Evolutionary conservation across 371 early-diverging fungal species (phyloP).

Genomic region (Rhizomucor pusillus): DNA sequence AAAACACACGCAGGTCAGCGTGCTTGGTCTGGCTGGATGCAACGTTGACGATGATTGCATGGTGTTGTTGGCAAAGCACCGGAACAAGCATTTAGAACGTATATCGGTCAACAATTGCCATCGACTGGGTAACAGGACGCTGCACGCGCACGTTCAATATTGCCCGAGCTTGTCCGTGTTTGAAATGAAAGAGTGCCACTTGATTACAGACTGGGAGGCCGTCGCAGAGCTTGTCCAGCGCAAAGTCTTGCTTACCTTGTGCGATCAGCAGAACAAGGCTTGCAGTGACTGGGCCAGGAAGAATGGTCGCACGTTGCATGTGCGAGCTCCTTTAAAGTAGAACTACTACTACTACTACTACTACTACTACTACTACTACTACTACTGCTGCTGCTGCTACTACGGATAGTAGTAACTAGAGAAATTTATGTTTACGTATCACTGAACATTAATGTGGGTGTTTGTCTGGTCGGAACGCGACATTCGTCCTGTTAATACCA

Average conservation of each 20-base stretch:
- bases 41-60: constrained; percentile 57
- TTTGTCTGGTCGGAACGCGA: too few species aligned
- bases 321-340: constrained; percentile 35
- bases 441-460: too few species aligned
- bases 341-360: too few species aligned
- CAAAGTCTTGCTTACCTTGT: constrained; percentile 38
- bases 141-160: constrained; percentile 42
- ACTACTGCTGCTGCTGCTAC: too few species aligned
- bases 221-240: constrained; percentile 37
- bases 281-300: constrained; percentile 41
- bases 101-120: constrained; percentile 60
- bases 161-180: constrained; percentile 56
- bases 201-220: constrained; percentile 40
- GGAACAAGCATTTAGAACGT: constrained; percentile 45
- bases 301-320: constrained; percentile 24
- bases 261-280: constrained; percentile 43
- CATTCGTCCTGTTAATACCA: too few species aligned
- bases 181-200: constrained; percentile 60
- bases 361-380: too few species aligned
- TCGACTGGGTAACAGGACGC: constrained; percentile 47
- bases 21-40: constrained; percentile 59
- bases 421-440: too few species aligned
- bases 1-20: constrained; percentile 44
- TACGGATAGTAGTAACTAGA: too few species aligned
- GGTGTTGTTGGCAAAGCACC: constrained; percentile 45